Evolutionary conservation across 2,329 filamentous ascomycete species (phyloP), one percentile per base, ranked within the genome.

Genomic region (Zasmidium angulare): DNA sequence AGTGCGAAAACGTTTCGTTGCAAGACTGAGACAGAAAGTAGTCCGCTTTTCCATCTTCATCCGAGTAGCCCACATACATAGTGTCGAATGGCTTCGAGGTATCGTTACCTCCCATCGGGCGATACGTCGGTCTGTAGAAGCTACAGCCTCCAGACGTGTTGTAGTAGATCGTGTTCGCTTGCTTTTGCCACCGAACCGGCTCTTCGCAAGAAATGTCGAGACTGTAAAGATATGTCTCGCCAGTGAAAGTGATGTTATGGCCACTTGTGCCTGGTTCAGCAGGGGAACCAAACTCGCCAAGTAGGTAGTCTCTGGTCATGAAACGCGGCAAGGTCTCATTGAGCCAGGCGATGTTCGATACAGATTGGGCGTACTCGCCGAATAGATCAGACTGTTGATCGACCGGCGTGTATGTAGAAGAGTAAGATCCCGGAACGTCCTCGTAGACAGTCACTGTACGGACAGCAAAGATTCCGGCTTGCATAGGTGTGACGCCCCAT

Each of bases 401-500:
- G 0, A 75, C 17, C 0, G 77, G 64, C 0, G 74, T 57, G 23
- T 72, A 71, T 0, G 31, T 20, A 0, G 64, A 73, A 0, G 73
- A 72, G 0, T 48, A 29, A 2, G 4, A 9, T 1, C 43, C 46
- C 40, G n/a, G 2, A 14, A 57, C 20, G 1, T 12, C 14, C 10
- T 54, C 58, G 7, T 17, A 1, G 1, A 63, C 53, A 6, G 20
- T 58, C 19, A 66, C 53, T 0, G 48, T 61, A 4, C 62, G 50
- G 1, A 56, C 50, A 0, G 81, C 79, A 3, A 87, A 81, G 0
- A 86, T 77, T n/a, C 82, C 79, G 23, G 82, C 79, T 65, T 86
- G 83, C 0, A 81, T 64, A 0, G 84, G 84, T 0, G 84, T 85
- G 0, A 87, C 62, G 0, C 78, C 71, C 81, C 81, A 86, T 2